Evolutionary conservation across 208 protist genomes (phyloP), one percentile per base, ranked within the genome.

Genomic region (Tritrichomonas foetus): DNA sequence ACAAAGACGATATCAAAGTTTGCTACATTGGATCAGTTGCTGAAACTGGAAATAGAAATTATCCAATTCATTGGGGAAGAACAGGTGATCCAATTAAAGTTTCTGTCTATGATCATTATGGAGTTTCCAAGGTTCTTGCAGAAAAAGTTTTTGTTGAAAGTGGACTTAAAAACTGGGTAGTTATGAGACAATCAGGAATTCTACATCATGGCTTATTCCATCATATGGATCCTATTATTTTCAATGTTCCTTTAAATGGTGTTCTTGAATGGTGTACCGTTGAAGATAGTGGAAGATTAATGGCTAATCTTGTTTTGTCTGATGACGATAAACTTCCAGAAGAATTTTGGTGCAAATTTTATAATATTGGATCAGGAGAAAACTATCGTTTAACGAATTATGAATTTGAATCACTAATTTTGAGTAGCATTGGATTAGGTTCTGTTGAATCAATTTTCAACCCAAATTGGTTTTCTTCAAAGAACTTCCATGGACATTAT

Each of bases 31-130:
- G 74, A 50, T 50, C n/a, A 25, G 74, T 82, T n/a, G 74, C 74
- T 11, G 74, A 82, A 82, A 82, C 74, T 33, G 74, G 74, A 11
- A 41, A 82, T 53, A 47, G 74, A 8, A 82, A 82, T 36, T 47
- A 82, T 30, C 74, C 74, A 82, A 82, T 82, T 9, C 74, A 82
- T 53, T 82, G 74, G 74, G 74, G 74, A 82, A 47, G 74, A 82
- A 50, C 41, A 50, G 74, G 74, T 22, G 74, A 82, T 53, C 74
- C 74, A 1, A 82, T 82, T 9, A 82, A 82, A 47, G 41, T 82
- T n/a, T 82, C 74, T 0, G 30, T 82, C 5, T 82, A 53, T 30
- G 74, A 82, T 44, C 74, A 82, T 82, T 82, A 82, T 53, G 74
- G 41, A 49, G 14, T 82, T n/a, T 82, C 74, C 1, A 82, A 82